Evolutionary conservation across 1,284 basidiomycete species (phyloP), one percentile per base, ranked within the genome.

Genomic region (Apiotrichum veenhuisii): DNA sequence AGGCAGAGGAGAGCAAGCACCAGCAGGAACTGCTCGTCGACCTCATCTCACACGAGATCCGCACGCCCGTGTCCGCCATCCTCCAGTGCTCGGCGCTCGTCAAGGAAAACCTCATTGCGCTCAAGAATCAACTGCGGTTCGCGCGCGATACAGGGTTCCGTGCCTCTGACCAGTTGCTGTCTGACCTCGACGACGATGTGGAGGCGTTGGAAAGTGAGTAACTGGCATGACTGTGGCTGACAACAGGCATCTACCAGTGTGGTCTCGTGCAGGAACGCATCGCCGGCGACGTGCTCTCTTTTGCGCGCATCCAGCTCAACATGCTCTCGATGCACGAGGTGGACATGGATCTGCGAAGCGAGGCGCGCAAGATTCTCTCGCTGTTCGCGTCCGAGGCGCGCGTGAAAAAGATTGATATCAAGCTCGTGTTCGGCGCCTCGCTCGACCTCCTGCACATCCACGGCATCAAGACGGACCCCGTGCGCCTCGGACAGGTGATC

Each of bases 221-320:
- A n/a, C 3, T 2, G 33, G 1, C 30, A 3, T n/a, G 4, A n/a
- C 2, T 20, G 36, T 2, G 14, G 25, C 51, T 61, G 33, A 55
- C 50, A 10, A 2, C 23, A 66, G 64, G 63, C 46, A 68, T 68
- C 51, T 60, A 62, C 51, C 70, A 71, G 54, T 76, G 76, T 57
- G 77, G 77, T 33, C 67, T 78, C 18, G 71, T 75, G 1, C 77
- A 79, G 61, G 76, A 77, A 53, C 72, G 77, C 9, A 78, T 79
- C 37, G 76, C 77, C 2, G 75, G 75, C 47, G 78, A 79, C 38
- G 71, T 78, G 3, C 66, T 78, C 3, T 76, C 76, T 0, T 62
- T 78, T 10, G 76, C 76, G 3, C 62, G 76, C 27, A 73, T 78
- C 36, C 78, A 79, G 55, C 70, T 78, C 23, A 60, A 68, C 55